phyloP scores from a whole-genome alignment of 371 early-diverging fungal species.

The Mucor velutinosus region DNA sequence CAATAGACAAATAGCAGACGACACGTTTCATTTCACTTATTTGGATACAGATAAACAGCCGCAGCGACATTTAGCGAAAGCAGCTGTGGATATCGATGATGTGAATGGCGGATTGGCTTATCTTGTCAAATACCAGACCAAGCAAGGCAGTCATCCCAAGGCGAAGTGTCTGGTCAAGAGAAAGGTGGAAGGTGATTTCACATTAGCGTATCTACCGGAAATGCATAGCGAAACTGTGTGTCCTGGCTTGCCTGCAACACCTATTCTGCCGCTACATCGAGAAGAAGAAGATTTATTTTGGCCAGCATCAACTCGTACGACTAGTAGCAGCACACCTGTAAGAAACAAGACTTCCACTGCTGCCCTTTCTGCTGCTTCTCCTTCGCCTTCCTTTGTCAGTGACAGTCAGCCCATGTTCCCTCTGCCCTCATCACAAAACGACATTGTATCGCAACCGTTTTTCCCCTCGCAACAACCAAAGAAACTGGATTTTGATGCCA shows the following conservation, averaged over 20 bases:
- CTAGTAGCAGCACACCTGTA: not conserved
- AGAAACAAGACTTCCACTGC: no score
- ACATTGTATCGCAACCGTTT: not conserved
- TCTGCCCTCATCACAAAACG: not conserved
- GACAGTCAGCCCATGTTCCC: not conserved
- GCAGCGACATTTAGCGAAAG: constrained; percentile 30
- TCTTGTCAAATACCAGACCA: constrained; percentile 30
- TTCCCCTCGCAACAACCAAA: not conserved
- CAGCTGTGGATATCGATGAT: constrained; percentile 30
- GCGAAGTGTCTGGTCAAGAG: constrained; percentile 1
- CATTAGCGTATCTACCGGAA: constrained; percentile 32
- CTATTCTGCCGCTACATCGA: constrained; percentile 25
- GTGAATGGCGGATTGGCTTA: constrained; percentile 18
- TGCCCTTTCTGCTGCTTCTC: not conserved
- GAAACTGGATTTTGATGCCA: not conserved
- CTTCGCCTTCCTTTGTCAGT: not conserved
- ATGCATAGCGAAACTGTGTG: constrained; percentile 16
- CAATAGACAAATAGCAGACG: not conserved
- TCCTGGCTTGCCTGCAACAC: constrained; percentile 32
- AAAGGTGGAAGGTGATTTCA: constrained; percentile 1
- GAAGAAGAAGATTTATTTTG: constrained; percentile 28
- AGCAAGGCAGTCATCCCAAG: constrained; percentile 26
- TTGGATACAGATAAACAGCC: constrained; percentile 21
- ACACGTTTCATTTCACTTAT: constrained; percentile 34
- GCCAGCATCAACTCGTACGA: not conserved